A percentile compares a stretch with the other conserved stretches of the same genome.
Evolutionary conservation across 306 rosid species (phyloP).

Genomic region (Pterocarpus macrocarpus): DNA sequence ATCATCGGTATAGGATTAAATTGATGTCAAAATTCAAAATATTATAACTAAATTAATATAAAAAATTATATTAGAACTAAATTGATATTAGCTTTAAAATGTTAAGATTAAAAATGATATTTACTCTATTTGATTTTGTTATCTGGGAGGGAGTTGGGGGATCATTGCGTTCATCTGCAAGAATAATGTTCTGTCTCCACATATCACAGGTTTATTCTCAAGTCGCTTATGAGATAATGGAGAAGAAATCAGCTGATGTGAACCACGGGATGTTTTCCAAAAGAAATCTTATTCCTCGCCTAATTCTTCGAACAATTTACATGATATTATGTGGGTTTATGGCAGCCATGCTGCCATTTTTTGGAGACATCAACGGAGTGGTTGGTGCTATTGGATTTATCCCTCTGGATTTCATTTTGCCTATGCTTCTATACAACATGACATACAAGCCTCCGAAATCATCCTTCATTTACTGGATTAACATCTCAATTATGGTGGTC

Average conservation of each 20-base stretch:
- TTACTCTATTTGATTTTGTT: too few species aligned
- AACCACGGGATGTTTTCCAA: slow-evolving; percentile 72
- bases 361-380: slow-evolving; percentile 75
- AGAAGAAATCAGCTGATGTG: slow-evolving; percentile 73
- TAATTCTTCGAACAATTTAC: slow-evolving; percentile 71
- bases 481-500: slow-evolving; percentile 64
- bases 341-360: slow-evolving; percentile 86
- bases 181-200: slow-evolving; percentile 22
- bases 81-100: too few species aligned
- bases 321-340: slow-evolving; percentile 69
- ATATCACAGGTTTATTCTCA: slow-evolving; percentile 74
- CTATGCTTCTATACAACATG: slow-evolving; percentile 82
- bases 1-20: too few species aligned
- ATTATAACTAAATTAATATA: too few species aligned
- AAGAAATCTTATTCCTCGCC: slow-evolving; percentile 74
- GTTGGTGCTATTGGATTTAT: slow-evolving; percentile 85
- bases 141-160: too few species aligned
- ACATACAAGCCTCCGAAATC: slow-evolving; percentile 71
- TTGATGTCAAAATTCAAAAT: too few species aligned
- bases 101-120: too few species aligned
- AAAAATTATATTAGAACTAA: too few species aligned
- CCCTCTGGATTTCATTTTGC: slow-evolving; percentile 80
- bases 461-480: slow-evolving; percentile 64
- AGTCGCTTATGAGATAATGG: slow-evolving; percentile 90
- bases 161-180: background rate